Evolutionary conservation across 768 basidiomycete species (phyloP).

Genomic region (Suillus hirtellus): DNA sequence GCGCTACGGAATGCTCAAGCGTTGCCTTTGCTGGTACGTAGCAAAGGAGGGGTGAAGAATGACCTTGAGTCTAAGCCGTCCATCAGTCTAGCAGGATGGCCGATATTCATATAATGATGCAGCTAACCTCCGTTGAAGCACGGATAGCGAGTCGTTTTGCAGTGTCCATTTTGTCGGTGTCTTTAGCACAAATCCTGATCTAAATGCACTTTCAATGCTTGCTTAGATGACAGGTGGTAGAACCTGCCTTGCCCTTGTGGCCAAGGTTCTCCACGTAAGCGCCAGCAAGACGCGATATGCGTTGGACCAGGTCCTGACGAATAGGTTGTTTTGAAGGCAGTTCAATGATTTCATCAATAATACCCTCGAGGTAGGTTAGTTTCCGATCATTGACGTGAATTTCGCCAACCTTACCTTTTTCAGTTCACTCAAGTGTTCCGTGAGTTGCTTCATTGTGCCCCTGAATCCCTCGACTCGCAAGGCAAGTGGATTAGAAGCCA

Average conservation of each 20-base stretch:
- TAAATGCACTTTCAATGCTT: conserved; percentile 26
- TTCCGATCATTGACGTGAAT: neutral
- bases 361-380: conserved; percentile 18
- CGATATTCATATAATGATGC: too few relatives aligned
- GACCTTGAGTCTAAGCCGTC: neutral
- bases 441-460: conserved; percentile 49
- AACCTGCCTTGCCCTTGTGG: conserved; percentile 44
- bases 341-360: conserved; percentile 35
- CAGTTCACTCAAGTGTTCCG: conserved; percentile 46
- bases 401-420: conserved; percentile 44
- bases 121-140: conserved; percentile 52
- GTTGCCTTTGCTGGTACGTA: conserved; percentile 33
- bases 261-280: conserved; percentile 60
- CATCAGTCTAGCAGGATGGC: neutral
- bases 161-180: conserved; percentile 36
- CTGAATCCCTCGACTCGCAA: conserved; percentile 60
- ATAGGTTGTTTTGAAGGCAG: conserved; percentile 49
- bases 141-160: conserved; percentile 57
- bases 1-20: conserved; percentile 25
- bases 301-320: conserved; percentile 49
- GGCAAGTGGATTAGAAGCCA: conserved; percentile 54
- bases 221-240: neutral
- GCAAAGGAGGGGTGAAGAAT: conserved; percentile 23
- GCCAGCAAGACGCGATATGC: conserved; percentile 67
- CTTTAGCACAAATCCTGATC: conserved; percentile 58